A percentile compares a stretch with the other conserved stretches of the same genome.
Conservation (phyloP, 306 rosid species). For the Purshia tridentata region DNA sequence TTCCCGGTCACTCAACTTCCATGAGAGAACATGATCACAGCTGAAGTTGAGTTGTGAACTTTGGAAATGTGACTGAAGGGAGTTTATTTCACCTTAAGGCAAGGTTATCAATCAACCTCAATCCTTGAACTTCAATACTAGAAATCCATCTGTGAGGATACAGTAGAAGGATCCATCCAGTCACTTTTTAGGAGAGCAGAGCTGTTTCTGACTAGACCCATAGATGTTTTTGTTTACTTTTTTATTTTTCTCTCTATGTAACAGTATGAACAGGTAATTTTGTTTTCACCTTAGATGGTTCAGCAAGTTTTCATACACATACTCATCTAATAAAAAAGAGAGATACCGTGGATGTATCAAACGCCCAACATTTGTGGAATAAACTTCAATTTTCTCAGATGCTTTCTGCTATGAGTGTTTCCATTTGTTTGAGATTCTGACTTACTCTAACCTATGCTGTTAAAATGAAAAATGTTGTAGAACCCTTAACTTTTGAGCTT, state of each 20-base stretch:
- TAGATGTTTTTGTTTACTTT: constrained; percentile 16
- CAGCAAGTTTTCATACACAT: constrained; percentile 44
- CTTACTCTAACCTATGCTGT: neutral
- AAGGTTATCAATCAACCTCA: constrained; percentile 29
- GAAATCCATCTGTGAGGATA: too few relatives aligned
- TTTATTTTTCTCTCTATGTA: constrained; percentile 11
- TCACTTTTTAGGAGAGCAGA: constrained; percentile 29
- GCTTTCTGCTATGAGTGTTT: neutral
- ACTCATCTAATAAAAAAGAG: constrained; percentile 21
- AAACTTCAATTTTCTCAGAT: constrained; percentile 22
- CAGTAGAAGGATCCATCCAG: constrained; percentile 3
- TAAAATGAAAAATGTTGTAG: neutral
- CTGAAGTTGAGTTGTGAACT: constrained; percentile 8
- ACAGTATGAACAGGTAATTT: constrained; percentile 38
- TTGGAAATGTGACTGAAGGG: constrained; percentile 22
- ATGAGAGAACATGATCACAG: constrained; percentile 52
- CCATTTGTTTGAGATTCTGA: neutral
- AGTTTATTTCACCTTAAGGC: constrained; percentile 16
- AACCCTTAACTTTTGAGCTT: too few relatives aligned
- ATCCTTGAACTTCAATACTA: constrained; percentile 20
- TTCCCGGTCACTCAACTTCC: constrained; percentile 64
- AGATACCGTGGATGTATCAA: constrained; percentile 34
- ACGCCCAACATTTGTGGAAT: constrained; percentile 27
- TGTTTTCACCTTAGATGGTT: constrained; percentile 35
- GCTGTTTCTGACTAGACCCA: constrained; percentile 28